phyloP scores from a whole-genome alignment of 2,329 filamentous ascomycete genomes.

The Colletotrichum karsti region DNA sequence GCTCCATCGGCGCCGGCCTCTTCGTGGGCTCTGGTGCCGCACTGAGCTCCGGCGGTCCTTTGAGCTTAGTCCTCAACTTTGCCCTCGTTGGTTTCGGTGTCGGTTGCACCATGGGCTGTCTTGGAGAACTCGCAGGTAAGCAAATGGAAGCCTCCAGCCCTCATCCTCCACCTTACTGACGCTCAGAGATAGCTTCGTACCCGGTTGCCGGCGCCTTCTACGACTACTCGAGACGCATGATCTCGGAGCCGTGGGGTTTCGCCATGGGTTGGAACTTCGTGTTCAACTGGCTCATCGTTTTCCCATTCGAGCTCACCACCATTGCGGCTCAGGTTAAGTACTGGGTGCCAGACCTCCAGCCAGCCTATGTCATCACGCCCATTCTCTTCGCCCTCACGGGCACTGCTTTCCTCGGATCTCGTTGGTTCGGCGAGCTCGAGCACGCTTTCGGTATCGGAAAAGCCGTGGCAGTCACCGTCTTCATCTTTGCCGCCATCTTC shows the following conservation, averaged over 20 bases:
- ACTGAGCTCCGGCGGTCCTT: constrained; percentile 41
- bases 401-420: constrained; percentile 56
- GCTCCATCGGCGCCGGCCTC: constrained; percentile 46
- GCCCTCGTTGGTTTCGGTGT: constrained; percentile 41
- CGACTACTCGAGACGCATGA: constrained; percentile 46
- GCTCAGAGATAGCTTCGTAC: constrained; percentile 35
- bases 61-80: constrained; percentile 41
- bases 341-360: constrained; percentile 36
- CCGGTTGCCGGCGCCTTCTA: constrained; percentile 48
- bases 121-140: constrained; percentile 38
- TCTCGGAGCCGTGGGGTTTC: constrained; percentile 47
- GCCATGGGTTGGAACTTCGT: constrained; percentile 51
- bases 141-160: background rate
- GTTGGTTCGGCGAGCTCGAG: constrained; percentile 57
- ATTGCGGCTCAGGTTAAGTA: constrained; percentile 40
- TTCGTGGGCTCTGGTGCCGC: constrained; percentile 42
- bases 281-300: constrained; percentile 44
- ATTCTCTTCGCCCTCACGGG: constrained; percentile 47
- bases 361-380: constrained; percentile 44
- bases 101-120: constrained; percentile 38
- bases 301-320: constrained; percentile 47
- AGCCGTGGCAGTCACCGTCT: constrained; percentile 59
- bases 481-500: constrained; percentile 65
- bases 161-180: background rate
- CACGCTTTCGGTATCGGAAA: constrained; percentile 62